Percentiles rank a stretch among this genome's conserved stretches.
These are phyloP conservation scores for Pythium aphanidermatum DNA, from an alignment of 352 stramenopile genomes.

Conservation along the genomic window DNA sequence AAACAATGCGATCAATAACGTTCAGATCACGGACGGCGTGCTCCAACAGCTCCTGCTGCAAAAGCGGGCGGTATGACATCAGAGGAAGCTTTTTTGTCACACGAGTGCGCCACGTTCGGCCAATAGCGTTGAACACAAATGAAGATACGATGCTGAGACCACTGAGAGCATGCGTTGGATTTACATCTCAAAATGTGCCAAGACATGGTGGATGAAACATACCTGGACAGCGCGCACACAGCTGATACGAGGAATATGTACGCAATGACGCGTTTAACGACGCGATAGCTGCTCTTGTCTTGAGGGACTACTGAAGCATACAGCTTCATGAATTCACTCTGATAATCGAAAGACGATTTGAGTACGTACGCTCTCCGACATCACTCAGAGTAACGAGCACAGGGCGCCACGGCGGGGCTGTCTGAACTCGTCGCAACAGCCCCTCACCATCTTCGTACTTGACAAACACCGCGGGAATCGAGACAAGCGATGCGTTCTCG, in stretches of 20 bases:
- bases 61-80: conserved; percentile 29
- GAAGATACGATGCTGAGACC: conserved; percentile 65
- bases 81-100: conserved; percentile 38
- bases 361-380: conserved; percentile 49
- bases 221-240: conserved; percentile 72
- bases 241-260: conserved; percentile 77
- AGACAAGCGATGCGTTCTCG: conserved; percentile 52
- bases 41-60: conserved; percentile 18
- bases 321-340: too few species aligned
- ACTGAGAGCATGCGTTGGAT: conserved; percentile 16
- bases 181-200: too few species aligned
- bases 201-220: too few species aligned
- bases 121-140: conserved; percentile 54
- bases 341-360: background rate
- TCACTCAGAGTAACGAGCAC: conserved; percentile 50
- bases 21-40: conserved; percentile 8
- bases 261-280: conserved; percentile 62
- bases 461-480: conserved; percentile 70
- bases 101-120: conserved; percentile 45
- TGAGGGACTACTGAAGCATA: too few species aligned
- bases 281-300: conserved; percentile 43
- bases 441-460: conserved; percentile 56
- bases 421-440: conserved; percentile 33
- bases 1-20: conserved; percentile 17
- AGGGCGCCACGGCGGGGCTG: conserved; percentile 43